These are phyloP conservation scores for Calonectria naviculata DNA, from an alignment of 2,329 filamentous ascomycete genomes.

Conservation along the genomic window DNA sequence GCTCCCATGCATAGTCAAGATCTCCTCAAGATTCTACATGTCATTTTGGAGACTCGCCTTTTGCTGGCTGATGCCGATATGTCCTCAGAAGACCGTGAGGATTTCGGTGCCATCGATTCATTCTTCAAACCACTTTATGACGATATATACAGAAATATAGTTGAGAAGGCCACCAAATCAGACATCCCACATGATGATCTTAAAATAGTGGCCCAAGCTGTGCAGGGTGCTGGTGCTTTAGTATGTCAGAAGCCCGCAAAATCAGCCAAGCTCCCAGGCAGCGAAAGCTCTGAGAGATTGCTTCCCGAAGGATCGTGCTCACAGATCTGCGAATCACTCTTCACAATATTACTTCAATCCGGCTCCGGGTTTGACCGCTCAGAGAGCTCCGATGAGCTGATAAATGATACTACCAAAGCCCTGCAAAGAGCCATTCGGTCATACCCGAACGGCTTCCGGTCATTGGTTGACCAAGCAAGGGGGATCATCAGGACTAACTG, in stretches of 20 bases:
- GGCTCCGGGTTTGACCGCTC: conserved; percentile 33
- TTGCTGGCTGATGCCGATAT: conserved; percentile 49
- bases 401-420: conserved; percentile 55
- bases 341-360: conserved; percentile 42
- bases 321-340: conserved; percentile 51
- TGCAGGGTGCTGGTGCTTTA: conserved; percentile 58
- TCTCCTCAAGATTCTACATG: conserved; percentile 62
- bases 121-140: conserved; percentile 56
- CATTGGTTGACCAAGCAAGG: conserved; percentile 45
- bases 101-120: conserved; percentile 49
- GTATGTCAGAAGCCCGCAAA: conserved; percentile 51
- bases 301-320: conserved; percentile 48
- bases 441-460: conserved; percentile 49
- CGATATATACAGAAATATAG: conserved; percentile 53
- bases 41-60: conserved; percentile 59
- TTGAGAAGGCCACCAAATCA: conserved; percentile 43
- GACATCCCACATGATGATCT: conserved; percentile 50
- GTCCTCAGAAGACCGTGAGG: conserved; percentile 48
- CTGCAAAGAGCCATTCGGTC: conserved; percentile 51
- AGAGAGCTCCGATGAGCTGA: conserved; percentile 46
- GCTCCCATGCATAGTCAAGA: conserved; percentile 63
- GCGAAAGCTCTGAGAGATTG: conserved; percentile 40
- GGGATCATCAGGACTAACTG: conserved; percentile 40
- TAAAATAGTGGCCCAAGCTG: conserved; percentile 55
- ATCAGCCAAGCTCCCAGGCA: conserved; percentile 10